Percentiles rank a stretch among this genome's conserved stretches.
phyloP scores from a whole-genome alignment of 2,329 filamentous ascomycete species.

The Sporothrix pallida region DNA sequence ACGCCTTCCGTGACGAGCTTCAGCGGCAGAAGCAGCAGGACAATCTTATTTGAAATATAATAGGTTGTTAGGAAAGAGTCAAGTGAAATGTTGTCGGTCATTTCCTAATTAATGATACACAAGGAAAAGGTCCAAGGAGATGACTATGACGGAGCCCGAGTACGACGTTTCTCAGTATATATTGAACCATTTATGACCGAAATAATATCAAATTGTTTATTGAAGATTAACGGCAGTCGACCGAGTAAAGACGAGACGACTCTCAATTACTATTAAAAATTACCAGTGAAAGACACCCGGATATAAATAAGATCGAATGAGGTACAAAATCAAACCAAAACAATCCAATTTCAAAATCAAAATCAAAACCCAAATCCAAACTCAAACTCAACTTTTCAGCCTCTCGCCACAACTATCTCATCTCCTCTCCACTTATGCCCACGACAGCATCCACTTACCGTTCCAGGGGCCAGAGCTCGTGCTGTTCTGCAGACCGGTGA shows the following conservation, averaged over 20 bases:
- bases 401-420: not conserved
- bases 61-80: too few relatives aligned
- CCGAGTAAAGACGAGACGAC: not conserved
- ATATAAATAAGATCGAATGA: not conserved
- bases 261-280: not conserved
- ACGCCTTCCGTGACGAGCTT: conserved; percentile 59
- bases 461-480: conserved; percentile 64
- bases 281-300: not conserved
- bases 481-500: conserved; percentile 56
- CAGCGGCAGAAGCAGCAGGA: conserved; percentile 55
- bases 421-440: conserved; percentile 45
- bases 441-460: conserved; percentile 62
- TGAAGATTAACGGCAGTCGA: not conserved
- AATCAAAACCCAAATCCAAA: not conserved
- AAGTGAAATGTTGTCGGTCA: not conserved
- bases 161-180: not conserved
- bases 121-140: not conserved
- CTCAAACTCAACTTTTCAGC: not conserved
- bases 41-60: conserved; percentile 2
- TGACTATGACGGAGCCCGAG: not conserved
- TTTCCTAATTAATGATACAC: not conserved
- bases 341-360: not conserved
- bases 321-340: too few relatives aligned
- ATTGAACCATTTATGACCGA: conserved; percentile 17
- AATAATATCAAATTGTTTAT: not conserved